phyloP scores from a whole-genome alignment of 306 rosid species.

The Ammopiptanthus mongolicus region DNA sequence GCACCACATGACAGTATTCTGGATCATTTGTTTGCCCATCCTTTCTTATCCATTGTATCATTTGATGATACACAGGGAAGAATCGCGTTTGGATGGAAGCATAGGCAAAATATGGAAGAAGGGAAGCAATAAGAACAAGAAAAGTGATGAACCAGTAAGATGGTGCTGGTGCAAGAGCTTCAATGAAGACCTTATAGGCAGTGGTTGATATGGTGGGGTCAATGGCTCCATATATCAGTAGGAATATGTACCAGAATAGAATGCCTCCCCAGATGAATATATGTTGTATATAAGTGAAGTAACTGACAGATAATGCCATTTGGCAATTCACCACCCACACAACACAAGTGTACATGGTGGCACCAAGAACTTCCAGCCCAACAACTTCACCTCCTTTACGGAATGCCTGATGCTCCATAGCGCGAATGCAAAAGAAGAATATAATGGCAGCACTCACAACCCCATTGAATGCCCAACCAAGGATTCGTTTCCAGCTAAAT shows the following conservation, averaged over 20 bases:
- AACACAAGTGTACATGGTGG: slow-evolving; percentile 82
- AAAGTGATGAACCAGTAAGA: slow-evolving; percentile 74
- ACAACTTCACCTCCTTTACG: slow-evolving; percentile 75
- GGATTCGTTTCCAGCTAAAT: slow-evolving; percentile 79
- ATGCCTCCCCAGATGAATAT: slow-evolving; percentile 93
- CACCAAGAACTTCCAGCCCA: slow-evolving; percentile 59
- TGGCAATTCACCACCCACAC: slow-evolving; percentile 97
- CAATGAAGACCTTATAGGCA: slow-evolving; percentile 81
- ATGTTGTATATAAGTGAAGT: slow-evolving; percentile 86
- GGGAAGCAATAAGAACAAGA: slow-evolving; percentile 48
- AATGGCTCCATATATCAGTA: slow-evolving; percentile 80
- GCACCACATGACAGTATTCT: slow-evolving; percentile 66
- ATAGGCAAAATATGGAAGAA: slow-evolving; percentile 62
- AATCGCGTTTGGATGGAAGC: slow-evolving; percentile 73
- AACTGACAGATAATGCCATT: slow-evolving; percentile 82
- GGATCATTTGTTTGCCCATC: slow-evolving; percentile 78
- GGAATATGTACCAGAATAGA: slow-evolving; percentile 75
- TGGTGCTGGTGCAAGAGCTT: slow-evolving; percentile 88
- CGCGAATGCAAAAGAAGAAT: slow-evolving; percentile 66
- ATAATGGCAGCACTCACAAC: slow-evolving; percentile 45
- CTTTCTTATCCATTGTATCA: slow-evolving; percentile 79
- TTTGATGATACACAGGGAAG: slow-evolving; percentile 83
- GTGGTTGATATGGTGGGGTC: slow-evolving; percentile 65
- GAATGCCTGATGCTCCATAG: slow-evolving; percentile 73
- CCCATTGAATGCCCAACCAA: slow-evolving; percentile 81